phyloP scores from a whole-genome alignment of 2,329 filamentous ascomycete species.

The Endocalyx cinctus region DNA sequence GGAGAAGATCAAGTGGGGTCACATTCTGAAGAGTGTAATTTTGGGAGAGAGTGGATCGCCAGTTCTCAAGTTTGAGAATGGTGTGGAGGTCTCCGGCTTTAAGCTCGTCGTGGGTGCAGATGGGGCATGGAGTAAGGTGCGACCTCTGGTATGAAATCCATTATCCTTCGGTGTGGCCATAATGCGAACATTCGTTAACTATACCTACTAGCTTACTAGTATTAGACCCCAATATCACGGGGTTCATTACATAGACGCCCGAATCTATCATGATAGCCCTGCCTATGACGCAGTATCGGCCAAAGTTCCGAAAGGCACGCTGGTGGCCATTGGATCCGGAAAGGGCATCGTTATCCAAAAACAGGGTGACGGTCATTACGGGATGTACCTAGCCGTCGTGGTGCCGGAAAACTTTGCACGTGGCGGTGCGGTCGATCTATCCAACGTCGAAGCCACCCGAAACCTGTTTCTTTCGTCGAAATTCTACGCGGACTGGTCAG shows the following conservation, averaged over 20 bases:
- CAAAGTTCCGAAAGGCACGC: conserved; percentile 25
- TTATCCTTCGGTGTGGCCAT: not conserved
- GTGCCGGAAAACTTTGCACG: not conserved
- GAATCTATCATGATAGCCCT: conserved; percentile 20
- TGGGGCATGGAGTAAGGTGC: conserved; percentile 32
- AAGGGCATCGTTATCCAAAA: not conserved
- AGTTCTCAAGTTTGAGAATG: conserved; percentile 8
- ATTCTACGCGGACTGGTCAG: conserved; percentile 9
- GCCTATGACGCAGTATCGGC: conserved; percentile 26
- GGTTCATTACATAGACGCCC: conserved; percentile 26
- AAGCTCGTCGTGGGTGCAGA: conserved; percentile 33
- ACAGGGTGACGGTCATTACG: not conserved
- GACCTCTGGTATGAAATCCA: conserved; percentile 10
- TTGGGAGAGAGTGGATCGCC: conserved; percentile 16
- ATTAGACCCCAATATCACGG: conserved; percentile 31
- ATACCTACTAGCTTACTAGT: conserved; percentile 10
- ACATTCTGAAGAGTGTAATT: conserved; percentile 3
- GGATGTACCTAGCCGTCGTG: not conserved
- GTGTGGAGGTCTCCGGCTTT: conserved; percentile 10
- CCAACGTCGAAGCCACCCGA: not conserved
- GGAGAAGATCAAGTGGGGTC: conserved; percentile 13
- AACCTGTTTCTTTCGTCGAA: not conserved
- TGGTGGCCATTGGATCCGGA: conserved; percentile 24
- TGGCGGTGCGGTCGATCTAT: not conserved
- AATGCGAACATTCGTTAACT: not conserved